Conservation (phyloP, 2,329 filamentous ascomycete species). For the Aureobasidium sp. region DNA sequence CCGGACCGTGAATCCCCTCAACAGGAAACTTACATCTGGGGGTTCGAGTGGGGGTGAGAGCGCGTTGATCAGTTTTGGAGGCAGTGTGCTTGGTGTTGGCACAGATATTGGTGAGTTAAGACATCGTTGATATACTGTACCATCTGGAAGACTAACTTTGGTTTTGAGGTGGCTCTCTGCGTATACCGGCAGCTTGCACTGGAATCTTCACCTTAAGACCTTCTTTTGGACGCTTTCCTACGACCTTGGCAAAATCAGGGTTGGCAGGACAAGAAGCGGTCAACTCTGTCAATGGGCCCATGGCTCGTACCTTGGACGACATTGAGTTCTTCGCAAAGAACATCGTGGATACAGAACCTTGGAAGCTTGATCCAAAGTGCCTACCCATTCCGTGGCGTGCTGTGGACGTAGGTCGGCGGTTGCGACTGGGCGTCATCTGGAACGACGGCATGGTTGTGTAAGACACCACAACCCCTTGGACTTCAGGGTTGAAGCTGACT, state of each 20-base stretch:
- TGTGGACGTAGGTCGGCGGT: slow-evolving; percentile 35
- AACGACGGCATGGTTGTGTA: slow-evolving; percentile 48
- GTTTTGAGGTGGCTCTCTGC: slow-evolving; percentile 40
- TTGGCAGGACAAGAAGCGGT: slow-evolving; percentile 59
- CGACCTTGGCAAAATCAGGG: slow-evolving; percentile 20
- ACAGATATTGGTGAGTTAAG: slow-evolving; percentile 44
- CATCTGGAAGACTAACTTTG: background rate
- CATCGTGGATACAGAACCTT: slow-evolving; percentile 39
- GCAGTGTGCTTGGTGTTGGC: slow-evolving; percentile 53
- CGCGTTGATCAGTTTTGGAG: slow-evolving; percentile 51
- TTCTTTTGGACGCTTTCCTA: slow-evolving; percentile 52
- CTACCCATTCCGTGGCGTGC: slow-evolving; percentile 46
- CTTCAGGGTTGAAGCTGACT: background rate
- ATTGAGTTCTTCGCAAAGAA: slow-evolving; percentile 34
- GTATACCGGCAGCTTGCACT: slow-evolving; percentile 48
- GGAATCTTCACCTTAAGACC: slow-evolving; percentile 50
- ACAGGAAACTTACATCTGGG: slow-evolving; percentile 51
- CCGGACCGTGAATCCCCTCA: slow-evolving; percentile 49
- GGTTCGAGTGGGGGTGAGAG: slow-evolving; percentile 61
- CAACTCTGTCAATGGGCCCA: slow-evolving; percentile 53
- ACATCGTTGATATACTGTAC: background rate
- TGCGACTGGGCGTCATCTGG: slow-evolving; percentile 53
- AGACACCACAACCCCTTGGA: background rate
- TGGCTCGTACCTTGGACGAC: slow-evolving; percentile 48
- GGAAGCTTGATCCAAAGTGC: slow-evolving; percentile 44